Evolutionary conservation across 352 stramenopile species (phyloP).

Genomic region (Globisporangium echinulatum): DNA sequence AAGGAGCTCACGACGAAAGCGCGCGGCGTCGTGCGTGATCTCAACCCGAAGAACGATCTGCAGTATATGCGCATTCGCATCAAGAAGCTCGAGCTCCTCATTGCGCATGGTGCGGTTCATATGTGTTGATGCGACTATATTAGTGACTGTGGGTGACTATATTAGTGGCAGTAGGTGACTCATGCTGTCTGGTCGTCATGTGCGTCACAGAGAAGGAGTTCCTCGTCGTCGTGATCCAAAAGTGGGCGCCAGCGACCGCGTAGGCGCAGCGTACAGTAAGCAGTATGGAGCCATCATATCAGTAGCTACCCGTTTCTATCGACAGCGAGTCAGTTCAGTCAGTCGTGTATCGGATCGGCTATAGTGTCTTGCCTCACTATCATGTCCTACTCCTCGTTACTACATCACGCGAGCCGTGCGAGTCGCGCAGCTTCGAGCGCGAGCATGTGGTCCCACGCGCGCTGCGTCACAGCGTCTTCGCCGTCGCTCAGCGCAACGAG

Average conservation of each 20-base stretch:
- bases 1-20: constrained; percentile 88
- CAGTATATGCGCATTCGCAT: constrained; percentile 91
- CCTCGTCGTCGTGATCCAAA: constrained; percentile 92
- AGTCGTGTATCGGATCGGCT: background rate
- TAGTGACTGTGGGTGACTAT: no score
- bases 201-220: constrained; percentile 83
- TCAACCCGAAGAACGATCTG: constrained; percentile 94
- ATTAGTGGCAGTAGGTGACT: background rate
- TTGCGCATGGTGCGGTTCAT: constrained; percentile 75
- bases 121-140: background rate
- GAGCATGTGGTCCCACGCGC: constrained; percentile 56
- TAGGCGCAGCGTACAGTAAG: background rate
- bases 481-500: constrained; percentile 60
- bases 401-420: constrained; percentile 13
- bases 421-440: constrained; percentile 40
- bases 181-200: background rate
- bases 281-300: no score
- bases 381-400: background rate
- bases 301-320: no score
- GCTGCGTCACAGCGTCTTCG: constrained; percentile 37
- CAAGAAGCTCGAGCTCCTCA: constrained; percentile 90
- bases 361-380: background rate
- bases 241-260: constrained; percentile 68
- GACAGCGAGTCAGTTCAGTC: no score
- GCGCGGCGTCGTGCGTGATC: constrained; percentile 88